These are phyloP conservation scores for Gastrolobium villosum DNA, from an alignment of 306 rosid genomes.

Conservation along the genomic window DNA sequence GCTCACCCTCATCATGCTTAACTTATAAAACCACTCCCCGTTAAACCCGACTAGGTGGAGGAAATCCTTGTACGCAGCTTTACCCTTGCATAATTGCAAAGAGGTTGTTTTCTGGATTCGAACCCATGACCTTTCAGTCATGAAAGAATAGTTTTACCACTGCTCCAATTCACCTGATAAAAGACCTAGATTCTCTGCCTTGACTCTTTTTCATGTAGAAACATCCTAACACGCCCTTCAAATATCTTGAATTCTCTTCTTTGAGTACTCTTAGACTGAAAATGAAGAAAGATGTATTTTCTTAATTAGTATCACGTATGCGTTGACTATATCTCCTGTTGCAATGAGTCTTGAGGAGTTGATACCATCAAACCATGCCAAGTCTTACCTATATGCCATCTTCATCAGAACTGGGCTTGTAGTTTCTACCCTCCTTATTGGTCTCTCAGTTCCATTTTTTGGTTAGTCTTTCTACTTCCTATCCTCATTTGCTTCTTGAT, in stretches of 20 bases:
- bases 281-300: constrained; percentile 39
- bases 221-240: constrained; percentile 13
- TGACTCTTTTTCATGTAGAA: not conserved
- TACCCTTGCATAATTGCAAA: too few relatives aligned
- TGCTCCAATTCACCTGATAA: too few relatives aligned
- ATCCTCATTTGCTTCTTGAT: constrained; percentile 4
- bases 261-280: not conserved
- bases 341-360: constrained; percentile 98
- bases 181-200: not conserved
- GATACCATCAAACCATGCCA: constrained; percentile 81
- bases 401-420: constrained; percentile 89
- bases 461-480: constrained; percentile 63
- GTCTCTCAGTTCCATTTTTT: constrained; percentile 90
- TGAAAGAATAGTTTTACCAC: too few relatives aligned
- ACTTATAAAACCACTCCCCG: too few relatives aligned
- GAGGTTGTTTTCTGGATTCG: too few relatives aligned
- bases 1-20: too few relatives aligned
- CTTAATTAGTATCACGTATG: constrained; percentile 87
- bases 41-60: too few relatives aligned
- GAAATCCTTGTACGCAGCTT: too few relatives aligned
- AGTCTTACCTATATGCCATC: constrained; percentile 69
- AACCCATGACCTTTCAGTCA: too few relatives aligned
- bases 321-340: constrained; percentile 94
- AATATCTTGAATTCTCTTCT: constrained; percentile 21
- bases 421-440: constrained; percentile 79